These are phyloP conservation scores for Kwoniella dejecticola DNA, from an alignment of 768 basidiomycete species.

Conservation along the genomic window DNA sequence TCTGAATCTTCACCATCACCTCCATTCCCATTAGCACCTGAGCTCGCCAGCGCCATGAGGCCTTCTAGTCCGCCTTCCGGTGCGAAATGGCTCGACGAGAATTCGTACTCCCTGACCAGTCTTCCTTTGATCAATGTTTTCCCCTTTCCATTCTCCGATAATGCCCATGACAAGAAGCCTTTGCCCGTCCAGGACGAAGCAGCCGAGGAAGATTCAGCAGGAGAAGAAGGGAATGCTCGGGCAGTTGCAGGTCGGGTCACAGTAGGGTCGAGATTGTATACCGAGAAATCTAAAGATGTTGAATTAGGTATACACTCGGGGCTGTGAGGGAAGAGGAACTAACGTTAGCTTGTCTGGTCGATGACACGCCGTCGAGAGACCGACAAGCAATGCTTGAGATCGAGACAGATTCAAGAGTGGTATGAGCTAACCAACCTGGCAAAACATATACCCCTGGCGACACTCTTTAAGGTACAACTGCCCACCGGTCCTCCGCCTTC, in stretches of 20 bases:
- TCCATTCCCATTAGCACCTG: neutral
- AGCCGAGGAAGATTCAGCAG: slow-evolving; percentile 22
- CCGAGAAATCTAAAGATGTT: slow-evolving; percentile 39
- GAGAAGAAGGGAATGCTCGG: slow-evolving; percentile 24
- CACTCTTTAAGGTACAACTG: slow-evolving; percentile 41
- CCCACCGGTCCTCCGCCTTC: slow-evolving; percentile 19
- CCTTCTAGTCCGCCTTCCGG: slow-evolving; percentile 45
- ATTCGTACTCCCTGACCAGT: slow-evolving; percentile 37
- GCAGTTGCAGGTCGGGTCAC: slow-evolving; percentile 6
- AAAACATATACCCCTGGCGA: slow-evolving; percentile 45
- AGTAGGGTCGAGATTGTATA: slow-evolving; percentile 48
- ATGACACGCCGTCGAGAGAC: too few species aligned
- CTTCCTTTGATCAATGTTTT: slow-evolving; percentile 41
- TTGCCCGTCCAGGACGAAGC: slow-evolving; percentile 38
- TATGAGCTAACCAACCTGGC: slow-evolving; percentile 31
- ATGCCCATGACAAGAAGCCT: slow-evolving; percentile 49
- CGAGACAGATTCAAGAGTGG: too few species aligned
- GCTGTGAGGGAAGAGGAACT: slow-evolving; percentile 17
- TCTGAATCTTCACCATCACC: slow-evolving; percentile 23
- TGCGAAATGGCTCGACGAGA: slow-evolving; percentile 27
- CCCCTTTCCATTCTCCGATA: slow-evolving; percentile 32
- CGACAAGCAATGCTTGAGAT: too few species aligned
- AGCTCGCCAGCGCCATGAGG: slow-evolving; percentile 37
- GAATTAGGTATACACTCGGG: slow-evolving; percentile 49
- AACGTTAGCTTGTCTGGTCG: neutral